A percentile compares a stretch with the other conserved stretches of the same genome.
phyloP scores from a whole-genome alignment of 768 basidiomycete species.

The Mycena capillaripes region DNA sequence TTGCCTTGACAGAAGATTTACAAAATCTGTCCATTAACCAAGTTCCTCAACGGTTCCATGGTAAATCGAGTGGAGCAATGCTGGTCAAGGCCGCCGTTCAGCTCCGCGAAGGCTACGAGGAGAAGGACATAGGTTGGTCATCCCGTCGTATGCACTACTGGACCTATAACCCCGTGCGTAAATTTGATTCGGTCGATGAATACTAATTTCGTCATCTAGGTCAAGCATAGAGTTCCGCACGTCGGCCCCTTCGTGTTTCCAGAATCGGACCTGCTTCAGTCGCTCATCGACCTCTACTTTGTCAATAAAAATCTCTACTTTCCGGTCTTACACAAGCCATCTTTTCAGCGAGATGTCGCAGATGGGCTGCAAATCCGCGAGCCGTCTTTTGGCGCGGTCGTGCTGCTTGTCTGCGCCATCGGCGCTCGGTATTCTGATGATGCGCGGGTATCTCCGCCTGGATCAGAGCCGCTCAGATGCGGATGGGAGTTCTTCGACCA shows the following conservation, averaged over 20 bases:
- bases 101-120: slow-evolving; percentile 13
- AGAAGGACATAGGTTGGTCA: slow-evolving; percentile 3
- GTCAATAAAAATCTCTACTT: slow-evolving; percentile 62
- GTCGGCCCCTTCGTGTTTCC: slow-evolving; percentile 58
- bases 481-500: slow-evolving; percentile 82
- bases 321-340: slow-evolving; percentile 80
- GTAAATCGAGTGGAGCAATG: slow-evolving; percentile 10
- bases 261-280: slow-evolving; percentile 61
- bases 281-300: slow-evolving; percentile 78
- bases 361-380: slow-evolving; percentile 62
- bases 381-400: slow-evolving; percentile 65
- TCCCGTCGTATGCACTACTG: slow-evolving; percentile 15
- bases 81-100: slow-evolving; percentile 11
- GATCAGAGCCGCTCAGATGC: slow-evolving; percentile 51
- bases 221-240: slow-evolving; percentile 4
- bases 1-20: background rate
- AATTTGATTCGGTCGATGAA: background rate
- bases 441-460: slow-evolving; percentile 54
- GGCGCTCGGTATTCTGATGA: slow-evolving; percentile 74
- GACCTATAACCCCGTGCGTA: slow-evolving; percentile 43
- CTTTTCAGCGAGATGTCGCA: slow-evolving; percentile 67
- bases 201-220: background rate
- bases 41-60: slow-evolving; percentile 11
- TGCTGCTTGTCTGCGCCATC: slow-evolving; percentile 80
- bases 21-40: background rate